A percentile compares a stretch with the other conserved stretches of the same genome.
Evolutionary conservation across 257 asterid species (phyloP).

Genomic region (Salvia hispanica): DNA sequence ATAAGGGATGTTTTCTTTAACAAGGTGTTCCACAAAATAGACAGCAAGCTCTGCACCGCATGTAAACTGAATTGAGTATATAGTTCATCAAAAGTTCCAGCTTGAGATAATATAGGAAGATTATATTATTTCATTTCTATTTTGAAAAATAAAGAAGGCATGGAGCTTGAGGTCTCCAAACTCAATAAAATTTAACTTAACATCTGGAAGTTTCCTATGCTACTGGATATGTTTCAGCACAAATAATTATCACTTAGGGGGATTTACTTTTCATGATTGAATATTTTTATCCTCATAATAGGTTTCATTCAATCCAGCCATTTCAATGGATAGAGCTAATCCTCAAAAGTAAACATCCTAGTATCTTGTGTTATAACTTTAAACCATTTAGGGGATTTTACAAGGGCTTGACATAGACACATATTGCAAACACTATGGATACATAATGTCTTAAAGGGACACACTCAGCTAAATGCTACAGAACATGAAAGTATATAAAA

Average conservation of each 20-base stretch:
- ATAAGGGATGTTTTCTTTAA: slow-evolving; percentile 72
- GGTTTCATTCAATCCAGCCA: too few species aligned
- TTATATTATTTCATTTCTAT: slow-evolving; percentile 2
- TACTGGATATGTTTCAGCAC: background rate
- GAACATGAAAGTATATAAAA: background rate
- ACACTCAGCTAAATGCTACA: slow-evolving; percentile 13
- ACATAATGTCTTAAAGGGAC: background rate
- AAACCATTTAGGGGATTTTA: background rate
- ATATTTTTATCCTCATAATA: too few species aligned
- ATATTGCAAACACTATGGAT: slow-evolving; percentile 8
- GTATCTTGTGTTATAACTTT: background rate
- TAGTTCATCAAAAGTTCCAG: slow-evolving; percentile 13
- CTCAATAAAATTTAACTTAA: slow-evolving; percentile 25
- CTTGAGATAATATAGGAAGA: slow-evolving; percentile 8
- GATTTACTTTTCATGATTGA: too few species aligned
- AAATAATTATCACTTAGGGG: background rate
- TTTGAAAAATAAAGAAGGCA: slow-evolving; percentile 18
- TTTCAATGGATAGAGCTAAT: too few species aligned
- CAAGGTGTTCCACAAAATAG: slow-evolving; percentile 78
- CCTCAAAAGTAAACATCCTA: background rate
- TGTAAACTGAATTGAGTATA: slow-evolving; percentile 56
- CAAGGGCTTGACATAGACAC: background rate
- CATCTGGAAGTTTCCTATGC: slow-evolving; percentile 10
- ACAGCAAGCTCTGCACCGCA: slow-evolving; percentile 98
- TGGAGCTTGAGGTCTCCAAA: slow-evolving; percentile 23